Base-by-base conservation (phyloP, 2,329 filamentous ascomycete species). In the Pseudogymnoascus sp. region DNA sequence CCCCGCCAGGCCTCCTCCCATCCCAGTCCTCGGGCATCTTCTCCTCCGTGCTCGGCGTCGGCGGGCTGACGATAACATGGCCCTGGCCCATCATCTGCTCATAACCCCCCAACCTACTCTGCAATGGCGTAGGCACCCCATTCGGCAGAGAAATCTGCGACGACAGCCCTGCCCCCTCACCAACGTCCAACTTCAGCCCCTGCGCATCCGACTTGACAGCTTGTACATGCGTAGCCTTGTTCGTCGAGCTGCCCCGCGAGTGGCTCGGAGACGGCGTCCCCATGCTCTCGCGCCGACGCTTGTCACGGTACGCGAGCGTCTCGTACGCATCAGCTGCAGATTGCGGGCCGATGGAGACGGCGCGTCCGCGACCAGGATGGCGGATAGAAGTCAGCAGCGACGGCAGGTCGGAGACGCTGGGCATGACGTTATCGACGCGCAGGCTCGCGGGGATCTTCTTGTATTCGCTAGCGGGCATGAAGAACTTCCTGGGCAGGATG, bases 291-390 rank as follows among this genome's bases (percentile, higher is more conserved):
- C 84, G 79, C 63, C 87, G 78, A 64, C 81, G 79, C 67, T 88
- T 84, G 69, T 96, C 91, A 19, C 93, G 87, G 72, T 96, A 96
- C 5, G 93, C 95, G 59, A 99, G 80, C 19, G 92, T 91, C 78
- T 99, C 95, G 76, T 97, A 96, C 23, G 92, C 95, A 77, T 99
- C 95, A 1, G 95, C 95, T 65, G 93, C 93, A 53, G 93, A 97
- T 76, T 97, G 95, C 1, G 95, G 95, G 0, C 95, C 95, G 62
- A 97, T 84, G 5, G 92, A 96, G 35, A 97, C 86, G 33, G 92
- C 89, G 61, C 95, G 85, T 65, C 88, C 88, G 64, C 91, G 82
- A 13, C 83, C 83, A 0, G 91, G 90, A 68, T 93, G 87, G 23
- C 91, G 86, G 53, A 97, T 90, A 44, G 87, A 91, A 65, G 87